Base-by-base conservation (phyloP, 371 early-diverging fungal genomes). In the Encephalitozoon cuniculi region DNA sequence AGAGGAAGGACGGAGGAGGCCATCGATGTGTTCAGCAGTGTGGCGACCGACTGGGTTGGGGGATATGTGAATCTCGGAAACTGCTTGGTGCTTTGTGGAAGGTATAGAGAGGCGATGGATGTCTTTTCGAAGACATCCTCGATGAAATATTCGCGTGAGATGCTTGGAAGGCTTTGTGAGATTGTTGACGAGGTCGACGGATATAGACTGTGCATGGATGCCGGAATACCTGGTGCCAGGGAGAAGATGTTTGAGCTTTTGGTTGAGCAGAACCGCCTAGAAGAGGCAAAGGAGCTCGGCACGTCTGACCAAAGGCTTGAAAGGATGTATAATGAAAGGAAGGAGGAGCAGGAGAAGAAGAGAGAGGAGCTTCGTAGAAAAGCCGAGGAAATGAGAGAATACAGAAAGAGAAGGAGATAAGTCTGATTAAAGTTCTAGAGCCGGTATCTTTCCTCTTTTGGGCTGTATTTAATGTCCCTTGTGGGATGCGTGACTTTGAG, bases 21-120 rank as follows among this genome's bases (percentile, higher is more conserved):
- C 7, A 37, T 69, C 28, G 30, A 69, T 23, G 18, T 76, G 15
- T 76, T 76, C 41, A 30, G 40, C n/a, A 30, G 41, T 3, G 32
- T 76, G 5, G 37, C 39, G 12, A 15, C 46, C 21, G 75, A 75
- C 18, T 64, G 52, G 40, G 41, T 12, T 15, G 69, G 53, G 18
- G 76, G 44, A 64, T 64, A 53, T 76, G 55, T 63, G 18, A 76
- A 76, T 70, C 26, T 70, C 21, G 69, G 64, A 23, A 63, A 69
- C 40, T 15, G 18, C 6, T 44, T 64, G 59, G 15, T 76, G 12
- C 25, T 37, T 30, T 39, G 32, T 23, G 51, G 39, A 65, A 59
- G 70, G 18, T 69, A 69, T 64, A 64, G 43, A 34, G 68, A 75
- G 51, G 75, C 64, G 1, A 30, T 75, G 67, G 46, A 64, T 30